These are phyloP conservation scores for Lactifluus volemus DNA, from an alignment of 768 basidiomycete genomes.

Conservation along the genomic window DNA sequence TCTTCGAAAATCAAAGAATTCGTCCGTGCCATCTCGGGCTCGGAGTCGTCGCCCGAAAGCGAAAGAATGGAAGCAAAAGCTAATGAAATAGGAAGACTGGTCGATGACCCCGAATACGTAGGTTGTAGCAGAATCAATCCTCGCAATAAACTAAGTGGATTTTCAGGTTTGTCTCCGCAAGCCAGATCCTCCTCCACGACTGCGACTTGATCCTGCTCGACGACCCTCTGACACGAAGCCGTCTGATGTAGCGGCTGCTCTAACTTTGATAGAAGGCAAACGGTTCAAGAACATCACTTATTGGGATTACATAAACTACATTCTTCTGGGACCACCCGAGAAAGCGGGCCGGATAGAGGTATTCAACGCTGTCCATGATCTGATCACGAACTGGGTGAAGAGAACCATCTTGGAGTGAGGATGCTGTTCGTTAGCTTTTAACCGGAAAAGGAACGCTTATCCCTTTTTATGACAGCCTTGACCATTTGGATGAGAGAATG, in stretches of 20 bases:
- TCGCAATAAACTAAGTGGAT: neutral
- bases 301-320: constrained; percentile 15
- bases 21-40: neutral
- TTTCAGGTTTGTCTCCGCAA: constrained; percentile 6
- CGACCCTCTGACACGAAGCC: neutral
- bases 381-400: constrained; percentile 2
- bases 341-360: neutral
- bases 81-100: neutral
- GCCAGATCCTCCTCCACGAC: neutral
- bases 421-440: neutral
- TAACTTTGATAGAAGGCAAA: constrained; percentile 4
- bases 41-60: neutral
- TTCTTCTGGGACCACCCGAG: neutral
- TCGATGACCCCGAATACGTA: neutral
- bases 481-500: neutral
- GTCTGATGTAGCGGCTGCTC: constrained; percentile 1
- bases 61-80: constrained; percentile 6
- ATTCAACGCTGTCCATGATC: constrained; percentile 4
- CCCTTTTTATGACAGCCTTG: neutral
- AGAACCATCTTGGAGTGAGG: neutral
- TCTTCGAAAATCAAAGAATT: constrained; percentile 1
- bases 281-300: constrained; percentile 9
- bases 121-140: neutral
- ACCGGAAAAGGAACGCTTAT: neutral
- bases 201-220: neutral